These are phyloP conservation scores for Colletotrichum sp. DNA, from an alignment of 2,329 filamentous ascomycete genomes.

Conservation along the genomic window DNA sequence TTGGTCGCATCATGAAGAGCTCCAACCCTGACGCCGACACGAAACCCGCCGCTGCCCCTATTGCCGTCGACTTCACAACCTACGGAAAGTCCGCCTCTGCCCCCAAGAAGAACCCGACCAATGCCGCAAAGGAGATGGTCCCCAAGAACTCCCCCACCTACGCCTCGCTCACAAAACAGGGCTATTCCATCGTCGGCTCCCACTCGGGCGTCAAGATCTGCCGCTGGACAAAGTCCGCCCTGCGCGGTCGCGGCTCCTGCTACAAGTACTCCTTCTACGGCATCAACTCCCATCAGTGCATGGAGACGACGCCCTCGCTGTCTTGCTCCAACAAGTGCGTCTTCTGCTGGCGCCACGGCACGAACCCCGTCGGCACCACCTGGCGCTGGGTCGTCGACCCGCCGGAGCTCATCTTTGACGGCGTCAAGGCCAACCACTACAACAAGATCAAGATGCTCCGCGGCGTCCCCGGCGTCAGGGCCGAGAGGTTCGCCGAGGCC, in stretches of 20 bases:
- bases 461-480: slow-evolving; percentile 89
- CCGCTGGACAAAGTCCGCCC: slow-evolving; percentile 96
- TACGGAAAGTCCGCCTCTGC: slow-evolving; percentile 57
- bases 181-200: slow-evolving; percentile 92
- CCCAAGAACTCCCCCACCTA: slow-evolving; percentile 90
- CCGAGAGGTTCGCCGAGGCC: slow-evolving; percentile 90
- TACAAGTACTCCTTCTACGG: slow-evolving; percentile 99
- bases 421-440: slow-evolving; percentile 91
- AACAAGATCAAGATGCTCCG: slow-evolving; percentile 98
- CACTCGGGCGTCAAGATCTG: slow-evolving; percentile 98
- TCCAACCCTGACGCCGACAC: slow-evolving; percentile 39
- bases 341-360: slow-evolving; percentile 98
- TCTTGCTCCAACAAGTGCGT: slow-evolving; percentile 99
- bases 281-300: slow-evolving; percentile 94
- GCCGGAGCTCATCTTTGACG: slow-evolving; percentile 86
- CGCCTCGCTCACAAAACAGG: slow-evolving; percentile 89
- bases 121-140: slow-evolving; percentile 86
- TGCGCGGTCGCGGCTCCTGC: slow-evolving; percentile 91
- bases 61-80: slow-evolving; percentile 89
- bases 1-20: slow-evolving; percentile 69
- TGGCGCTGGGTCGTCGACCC: slow-evolving; percentile 97
- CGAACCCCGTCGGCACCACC: slow-evolving; percentile 93
- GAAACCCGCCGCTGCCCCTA: slow-evolving; percentile 38
- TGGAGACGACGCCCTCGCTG: slow-evolving; percentile 96
- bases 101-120: slow-evolving; percentile 47